Evolutionary conservation across 352 stramenopile species (phyloP).

Genomic region (Pythium vanterpoolii): DNA sequence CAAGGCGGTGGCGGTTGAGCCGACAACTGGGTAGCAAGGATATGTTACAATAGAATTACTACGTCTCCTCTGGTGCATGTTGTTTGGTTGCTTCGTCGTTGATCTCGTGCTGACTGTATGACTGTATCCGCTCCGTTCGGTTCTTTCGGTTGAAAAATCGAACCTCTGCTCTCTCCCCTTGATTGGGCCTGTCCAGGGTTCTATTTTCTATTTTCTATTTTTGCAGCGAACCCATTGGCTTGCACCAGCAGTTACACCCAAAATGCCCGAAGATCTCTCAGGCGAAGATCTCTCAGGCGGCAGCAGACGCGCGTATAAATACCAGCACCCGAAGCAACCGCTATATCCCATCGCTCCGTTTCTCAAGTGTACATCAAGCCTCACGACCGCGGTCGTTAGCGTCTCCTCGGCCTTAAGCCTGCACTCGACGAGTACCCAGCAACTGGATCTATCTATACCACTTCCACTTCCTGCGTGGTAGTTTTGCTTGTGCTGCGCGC

Average conservation of each 20-base stretch:
- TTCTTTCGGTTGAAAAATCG: no score
- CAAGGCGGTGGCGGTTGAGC: not conserved
- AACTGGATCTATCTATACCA: conserved; percentile 9
- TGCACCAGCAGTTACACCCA: no score
- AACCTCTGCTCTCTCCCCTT: no score
- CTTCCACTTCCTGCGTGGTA: not conserved
- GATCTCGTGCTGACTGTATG: not conserved
- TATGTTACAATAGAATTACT: not conserved
- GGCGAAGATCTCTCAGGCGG: no score
- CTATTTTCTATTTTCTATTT: no score
- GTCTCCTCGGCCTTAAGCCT: no score
- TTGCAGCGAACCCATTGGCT: no score
- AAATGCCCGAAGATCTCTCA: no score
- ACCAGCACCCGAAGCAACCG: conserved; percentile 1
- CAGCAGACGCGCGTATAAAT: conserved; percentile 13
- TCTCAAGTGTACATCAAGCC: no score
- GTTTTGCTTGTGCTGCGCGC: not conserved
- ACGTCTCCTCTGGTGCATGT: not conserved
- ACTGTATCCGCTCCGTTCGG: no score
- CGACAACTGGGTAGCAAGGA: not conserved
- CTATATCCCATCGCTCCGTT: not conserved
- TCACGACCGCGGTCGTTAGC: no score
- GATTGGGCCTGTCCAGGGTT: no score
- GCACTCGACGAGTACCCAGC: not conserved
- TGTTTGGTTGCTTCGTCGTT: not conserved